Percentiles rank a stretch among this genome's conserved stretches.
phyloP scores from a whole-genome alignment of 176 grass and related monocot species.

The Aegilops speltoides region DNA sequence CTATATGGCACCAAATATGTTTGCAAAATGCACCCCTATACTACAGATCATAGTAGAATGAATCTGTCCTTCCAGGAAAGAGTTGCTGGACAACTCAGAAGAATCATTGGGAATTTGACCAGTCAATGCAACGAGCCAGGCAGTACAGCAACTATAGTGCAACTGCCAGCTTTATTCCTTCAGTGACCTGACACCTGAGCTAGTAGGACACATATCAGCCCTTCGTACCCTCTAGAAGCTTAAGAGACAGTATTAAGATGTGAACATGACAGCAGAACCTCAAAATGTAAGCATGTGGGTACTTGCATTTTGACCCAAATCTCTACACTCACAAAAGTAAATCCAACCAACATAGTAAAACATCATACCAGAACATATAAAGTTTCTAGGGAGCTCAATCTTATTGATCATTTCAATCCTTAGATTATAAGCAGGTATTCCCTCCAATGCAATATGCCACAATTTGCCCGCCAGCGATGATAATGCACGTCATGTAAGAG shows the following conservation, averaged over 20 bases:
- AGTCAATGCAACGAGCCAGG: conserved; percentile 41
- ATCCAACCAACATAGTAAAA: background rate
- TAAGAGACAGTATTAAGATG: conserved; percentile 27
- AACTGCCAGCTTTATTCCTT: conserved; percentile 40
- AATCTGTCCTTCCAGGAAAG: conserved; percentile 6
- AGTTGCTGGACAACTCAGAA: conserved; percentile 27
- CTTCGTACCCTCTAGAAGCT: conserved; percentile 18
- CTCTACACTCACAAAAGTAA: conserved; percentile 15
- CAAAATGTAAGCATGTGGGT: conserved; percentile 20
- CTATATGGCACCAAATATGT: background rate
- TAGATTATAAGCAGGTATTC: background rate
- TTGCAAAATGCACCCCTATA: background rate
- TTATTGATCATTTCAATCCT: background rate
- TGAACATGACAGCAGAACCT: background rate
- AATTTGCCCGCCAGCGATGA: background rate
- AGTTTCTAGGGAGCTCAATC: background rate
- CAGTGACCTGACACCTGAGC: background rate
- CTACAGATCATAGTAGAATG: conserved; percentile 22
- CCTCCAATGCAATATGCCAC: background rate
- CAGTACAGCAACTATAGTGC: conserved; percentile 19
- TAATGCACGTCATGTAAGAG: background rate
- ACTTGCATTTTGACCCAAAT: conserved; percentile 25
- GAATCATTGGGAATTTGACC: conserved; percentile 48
- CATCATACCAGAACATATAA: background rate
- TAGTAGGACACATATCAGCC: background rate